Evolutionary conservation across 176 grass and related monocot genomes (phyloP).

Genomic region (Oryza australiensis): DNA sequence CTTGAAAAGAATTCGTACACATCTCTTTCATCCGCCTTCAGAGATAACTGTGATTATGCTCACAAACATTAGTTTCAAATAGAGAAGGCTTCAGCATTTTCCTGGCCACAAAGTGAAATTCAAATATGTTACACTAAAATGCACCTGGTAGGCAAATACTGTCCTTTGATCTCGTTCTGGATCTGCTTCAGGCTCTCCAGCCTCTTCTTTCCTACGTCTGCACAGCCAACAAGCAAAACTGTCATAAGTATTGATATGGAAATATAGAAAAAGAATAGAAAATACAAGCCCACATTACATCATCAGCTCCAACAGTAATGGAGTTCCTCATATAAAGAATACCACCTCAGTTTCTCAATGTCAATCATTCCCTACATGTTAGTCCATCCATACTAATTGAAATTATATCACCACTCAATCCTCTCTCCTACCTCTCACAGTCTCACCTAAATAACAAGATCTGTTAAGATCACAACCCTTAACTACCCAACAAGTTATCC

Average conservation of each 20-base stretch:
- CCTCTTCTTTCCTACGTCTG: constrained; percentile 90
- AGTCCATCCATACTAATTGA: background rate
- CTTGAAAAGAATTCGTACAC: constrained; percentile 97
- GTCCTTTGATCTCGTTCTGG: constrained; percentile 99
- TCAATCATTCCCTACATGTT: background rate
- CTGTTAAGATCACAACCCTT: background rate
- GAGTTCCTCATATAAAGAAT: background rate
- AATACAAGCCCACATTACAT: background rate
- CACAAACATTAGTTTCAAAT: constrained; percentile 25
- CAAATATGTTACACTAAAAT: background rate
- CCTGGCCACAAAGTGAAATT: constrained; percentile 2
- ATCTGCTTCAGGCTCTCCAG: constrained; percentile 74
- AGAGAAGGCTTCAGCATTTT: background rate
- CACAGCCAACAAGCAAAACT: constrained; percentile 17
- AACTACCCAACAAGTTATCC: background rate
- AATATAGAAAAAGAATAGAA: constrained; percentile 16
- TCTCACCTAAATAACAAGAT: background rate
- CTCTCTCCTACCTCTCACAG: background rate
- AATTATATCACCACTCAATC: background rate
- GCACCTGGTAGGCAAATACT: constrained; percentile 95
- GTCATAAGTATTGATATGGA: background rate
- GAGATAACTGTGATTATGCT: constrained; percentile 59
- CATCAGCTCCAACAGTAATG: background rate
- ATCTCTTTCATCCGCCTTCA: constrained; percentile 98
- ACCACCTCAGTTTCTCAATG: background rate